These are phyloP conservation scores for Aristolochia contorta DNA, from an alignment of 164 flowering plant genomes.

Conservation along the genomic window DNA sequence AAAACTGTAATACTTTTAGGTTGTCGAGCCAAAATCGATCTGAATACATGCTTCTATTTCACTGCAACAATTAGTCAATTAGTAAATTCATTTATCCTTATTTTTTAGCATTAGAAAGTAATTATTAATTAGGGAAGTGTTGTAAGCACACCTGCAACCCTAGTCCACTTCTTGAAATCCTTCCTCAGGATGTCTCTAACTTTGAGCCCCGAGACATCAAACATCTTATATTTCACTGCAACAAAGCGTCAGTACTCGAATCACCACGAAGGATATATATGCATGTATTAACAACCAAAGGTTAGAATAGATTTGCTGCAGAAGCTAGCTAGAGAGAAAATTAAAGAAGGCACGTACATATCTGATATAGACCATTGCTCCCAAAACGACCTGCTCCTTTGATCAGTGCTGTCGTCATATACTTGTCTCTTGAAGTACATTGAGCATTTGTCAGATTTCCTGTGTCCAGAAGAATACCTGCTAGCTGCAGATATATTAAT, in stretches of 20 bases:
- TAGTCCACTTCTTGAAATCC: slow-evolving; percentile 63
- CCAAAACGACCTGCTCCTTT: slow-evolving; percentile 71
- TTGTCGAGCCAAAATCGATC: no score
- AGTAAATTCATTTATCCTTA: no score
- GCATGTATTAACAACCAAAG: no score
- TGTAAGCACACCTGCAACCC: slow-evolving; percentile 27
- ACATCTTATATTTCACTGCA: slow-evolving; percentile 54
- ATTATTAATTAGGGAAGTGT: background rate
- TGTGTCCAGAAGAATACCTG: slow-evolving; percentile 61
- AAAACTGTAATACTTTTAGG: no score
- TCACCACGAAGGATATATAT: background rate
- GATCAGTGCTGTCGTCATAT: slow-evolving; percentile 56
- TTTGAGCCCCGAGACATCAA: slow-evolving; percentile 42
- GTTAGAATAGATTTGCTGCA: background rate
- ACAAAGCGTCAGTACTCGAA: background rate
- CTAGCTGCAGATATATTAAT: slow-evolving; percentile 31
- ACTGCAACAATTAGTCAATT: no score
- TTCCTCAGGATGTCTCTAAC: slow-evolving; percentile 54
- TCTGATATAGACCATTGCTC: slow-evolving; percentile 52
- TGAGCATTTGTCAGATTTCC: slow-evolving; percentile 34
- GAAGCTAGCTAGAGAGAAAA: background rate
- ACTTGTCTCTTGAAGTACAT: slow-evolving; percentile 51
- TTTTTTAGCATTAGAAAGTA: no score
- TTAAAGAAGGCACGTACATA: slow-evolving; percentile 26
- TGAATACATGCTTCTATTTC: no score